Evolutionary conservation across 495 filamentous ascomycete species (phyloP), one percentile per base, ranked within the genome.

Genomic region (Parathielavia hyrcaniae): DNA sequence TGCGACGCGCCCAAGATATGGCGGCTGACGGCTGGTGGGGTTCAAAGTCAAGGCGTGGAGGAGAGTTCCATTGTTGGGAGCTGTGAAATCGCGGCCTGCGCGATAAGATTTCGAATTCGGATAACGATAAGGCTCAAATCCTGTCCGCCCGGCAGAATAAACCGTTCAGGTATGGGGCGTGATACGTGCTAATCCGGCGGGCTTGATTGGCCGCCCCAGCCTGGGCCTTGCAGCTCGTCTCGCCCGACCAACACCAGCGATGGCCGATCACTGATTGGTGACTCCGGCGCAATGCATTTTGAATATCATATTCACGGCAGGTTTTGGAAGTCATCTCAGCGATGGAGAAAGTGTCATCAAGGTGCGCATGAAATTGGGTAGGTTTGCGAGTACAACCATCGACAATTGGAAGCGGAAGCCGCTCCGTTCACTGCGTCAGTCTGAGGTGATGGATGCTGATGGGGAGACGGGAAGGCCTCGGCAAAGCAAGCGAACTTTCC

Each of bases 111-210:
- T 6, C 58, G 19, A 57, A 26, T 58, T 38, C 26, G 61, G 19
- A 57, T 47, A 13, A 2, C 4, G 17, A 12, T 50, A 30, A 30
- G 26, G 36, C 50, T 49, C 47, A 68, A 70, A 68, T 67, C 61
- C 63, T 70, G 67, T 64, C 67, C 66, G 67, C 67, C 66, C 61
- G 67, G 67, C 67, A 70, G 63, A 70, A 70, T 67, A 63, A 19
- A 47, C 34, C 40, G 35, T 47, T 32, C 23, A 26, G 0, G 17
- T n/a, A 34, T n/a, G 50, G 35, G 19, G 35, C 19, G 5, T 6
- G 4, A 5, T 17, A 1, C 6, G 4, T 14, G 14, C 43, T 45
- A 30, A 30, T 30, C 26, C 2, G 20, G 1, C 22, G 16, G 13
- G 13, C 10, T 30, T 23, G 34, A 36, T 36, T 50, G 32, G 32